phyloP scores from a whole-genome alignment of 352 stramenopile species.

The Phytophthora cactorum region DNA sequence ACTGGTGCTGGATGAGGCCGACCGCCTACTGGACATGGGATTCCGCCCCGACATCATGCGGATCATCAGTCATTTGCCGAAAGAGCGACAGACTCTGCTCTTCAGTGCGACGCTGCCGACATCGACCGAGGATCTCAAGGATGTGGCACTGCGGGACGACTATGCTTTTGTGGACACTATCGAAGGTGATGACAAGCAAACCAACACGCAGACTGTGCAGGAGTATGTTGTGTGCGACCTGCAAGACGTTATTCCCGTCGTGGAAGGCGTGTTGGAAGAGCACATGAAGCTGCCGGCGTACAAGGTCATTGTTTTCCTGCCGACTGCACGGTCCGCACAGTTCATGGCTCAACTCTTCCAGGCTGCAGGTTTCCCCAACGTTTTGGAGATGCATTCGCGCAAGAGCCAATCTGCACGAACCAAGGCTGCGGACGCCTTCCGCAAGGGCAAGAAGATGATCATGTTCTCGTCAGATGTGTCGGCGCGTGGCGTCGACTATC shows the following conservation, averaged over 20 bases:
- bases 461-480: constrained; percentile 97
- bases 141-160: constrained; percentile 80
- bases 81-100: constrained; percentile 92
- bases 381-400: constrained; percentile 96
- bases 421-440: constrained; percentile 90
- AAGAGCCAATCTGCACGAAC: constrained; percentile 93
- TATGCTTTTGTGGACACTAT: constrained; percentile 95
- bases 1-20: constrained; percentile 95
- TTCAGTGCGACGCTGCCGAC: constrained; percentile 95
- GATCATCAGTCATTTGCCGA: constrained; percentile 77
- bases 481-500: constrained; percentile 96
- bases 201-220: constrained; percentile 90
- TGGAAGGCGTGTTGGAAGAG: constrained; percentile 82
- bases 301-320: constrained; percentile 97
- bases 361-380: constrained; percentile 61
- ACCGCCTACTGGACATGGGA: constrained; percentile 97
- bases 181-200: constrained; percentile 89
- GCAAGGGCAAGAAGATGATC: constrained; percentile 79
- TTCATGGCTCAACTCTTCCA: constrained; percentile 93
- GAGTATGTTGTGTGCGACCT: constrained; percentile 75
- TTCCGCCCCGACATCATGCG: constrained; percentile 92
- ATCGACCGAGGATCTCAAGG: constrained; percentile 87
- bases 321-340: constrained; percentile 86
- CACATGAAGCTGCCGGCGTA: constrained; percentile 80
- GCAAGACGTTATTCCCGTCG: constrained; percentile 69